Base-by-base conservation (phyloP, 2,329 filamentous ascomycete genomes). In the Lachnellula occidentalis region DNA sequence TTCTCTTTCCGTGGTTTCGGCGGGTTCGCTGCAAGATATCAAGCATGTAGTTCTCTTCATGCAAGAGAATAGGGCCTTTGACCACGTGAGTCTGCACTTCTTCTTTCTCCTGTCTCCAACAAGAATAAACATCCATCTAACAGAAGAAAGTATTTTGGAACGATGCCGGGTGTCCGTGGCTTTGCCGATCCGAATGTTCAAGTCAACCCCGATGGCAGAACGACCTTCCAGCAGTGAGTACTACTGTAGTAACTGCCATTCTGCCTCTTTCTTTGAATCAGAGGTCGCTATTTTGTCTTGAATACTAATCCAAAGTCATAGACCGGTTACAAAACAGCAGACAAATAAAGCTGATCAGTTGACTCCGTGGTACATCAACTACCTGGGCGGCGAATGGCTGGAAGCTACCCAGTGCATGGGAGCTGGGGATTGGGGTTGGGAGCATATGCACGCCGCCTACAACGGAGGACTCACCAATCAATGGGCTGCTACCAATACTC, bases 11-110 rank as follows among this genome's bases (percentile, higher is more conserved):
- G 24, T 34, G 14, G 24, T 34, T 24, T 22, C 31, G 12, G 73
- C 70, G 5, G 71, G 67, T 4, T 74, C 73, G 11, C 65, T 78
- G 27, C 70, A 69, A 22, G 76, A 80, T 53, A 76, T 80, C 53
- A 72, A 80, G 21, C 78, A 81, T 76, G 77, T 80, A 34, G 73
- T 80, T 15, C 73, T 80, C n/a, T 79, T 80, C 66, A 80, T 80
- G 78, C 77, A 79, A 67, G 68, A 69, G 45, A 71, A 71, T 53
- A 61, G 70, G 5, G 72, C 72, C 2, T 74, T 72, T 59, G 69
- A 69, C 45, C 69, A 80, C 69, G 55, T 52, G 21, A 51, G 48
- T 46, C 12, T 19, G 19, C 17, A 8, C 5, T 21, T 17, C 11
- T 19, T 5, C 41, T 5, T 21, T 17, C 11, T 19, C 14, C 41